A percentile compares a stretch with the other conserved stretches of the same genome.
Conservation (phyloP, 441 rosid genomes). For the Iberis amara region DNA sequence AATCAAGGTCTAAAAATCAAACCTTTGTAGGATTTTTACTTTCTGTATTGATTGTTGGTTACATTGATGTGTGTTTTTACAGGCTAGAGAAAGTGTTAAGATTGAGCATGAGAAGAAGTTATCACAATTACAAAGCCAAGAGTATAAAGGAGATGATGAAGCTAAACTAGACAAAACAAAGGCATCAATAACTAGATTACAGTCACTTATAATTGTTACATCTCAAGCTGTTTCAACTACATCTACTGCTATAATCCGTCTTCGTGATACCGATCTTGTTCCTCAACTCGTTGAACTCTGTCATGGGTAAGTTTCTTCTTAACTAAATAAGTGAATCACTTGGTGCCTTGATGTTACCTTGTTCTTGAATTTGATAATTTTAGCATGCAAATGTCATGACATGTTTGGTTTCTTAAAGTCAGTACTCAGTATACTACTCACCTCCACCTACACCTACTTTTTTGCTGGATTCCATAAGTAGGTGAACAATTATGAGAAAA, state of each 20-base stretch:
- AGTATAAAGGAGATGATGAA: conserved; percentile 71
- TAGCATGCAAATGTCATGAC: no score
- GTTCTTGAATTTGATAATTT: conserved; percentile 11
- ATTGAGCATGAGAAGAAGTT: conserved; percentile 81
- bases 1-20: no score
- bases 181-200: conserved; percentile 55
- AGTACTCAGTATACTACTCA: not conserved
- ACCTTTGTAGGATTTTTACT: no score
- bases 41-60: not conserved
- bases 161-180: conserved; percentile 73
- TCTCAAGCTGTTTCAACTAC: conserved; percentile 82
- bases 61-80: not conserved
- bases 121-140: conserved; percentile 70
- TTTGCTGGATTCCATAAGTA: no score
- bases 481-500: no score
- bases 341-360: no score
- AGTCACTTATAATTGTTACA: conserved; percentile 58
- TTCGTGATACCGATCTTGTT: conserved; percentile 72
- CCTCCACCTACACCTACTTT: conserved; percentile 14
- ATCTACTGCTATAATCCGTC: conserved; percentile 61
- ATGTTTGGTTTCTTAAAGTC: not conserved
- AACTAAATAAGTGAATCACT: not conserved
- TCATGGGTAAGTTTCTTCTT: conserved; percentile 51
- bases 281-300: conserved; percentile 75
- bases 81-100: conserved; percentile 79